Evolutionary conservation across 2,329 filamentous ascomycete species (phyloP).

Genomic region (Fusarium ambrosium): DNA sequence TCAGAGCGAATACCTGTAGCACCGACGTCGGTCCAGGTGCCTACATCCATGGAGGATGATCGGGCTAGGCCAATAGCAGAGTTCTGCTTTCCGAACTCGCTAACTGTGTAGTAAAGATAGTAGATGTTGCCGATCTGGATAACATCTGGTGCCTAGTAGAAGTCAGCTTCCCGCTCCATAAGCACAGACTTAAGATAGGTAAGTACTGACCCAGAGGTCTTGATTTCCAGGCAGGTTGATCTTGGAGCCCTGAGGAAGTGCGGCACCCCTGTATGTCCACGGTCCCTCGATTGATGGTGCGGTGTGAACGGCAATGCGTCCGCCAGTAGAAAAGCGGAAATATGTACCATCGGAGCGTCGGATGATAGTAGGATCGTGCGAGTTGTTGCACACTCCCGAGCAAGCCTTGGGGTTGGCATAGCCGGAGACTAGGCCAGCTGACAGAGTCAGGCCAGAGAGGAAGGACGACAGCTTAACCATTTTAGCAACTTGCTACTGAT

Average conservation of each 20-base stretch:
- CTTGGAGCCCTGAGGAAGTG: conserved; percentile 53
- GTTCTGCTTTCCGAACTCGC: conserved; percentile 70
- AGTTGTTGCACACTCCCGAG: conserved; percentile 51
- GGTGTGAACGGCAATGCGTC: conserved; percentile 55
- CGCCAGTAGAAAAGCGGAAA: conserved; percentile 59
- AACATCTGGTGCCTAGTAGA: conserved; percentile 28
- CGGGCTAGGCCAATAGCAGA: conserved; percentile 71
- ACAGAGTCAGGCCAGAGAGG: conserved; percentile 13
- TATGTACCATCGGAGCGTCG: conserved; percentile 57
- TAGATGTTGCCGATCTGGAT: conserved; percentile 66
- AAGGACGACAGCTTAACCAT: conserved; percentile 25
- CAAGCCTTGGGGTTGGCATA: conserved; percentile 53
- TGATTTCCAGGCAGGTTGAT: conserved; percentile 57
- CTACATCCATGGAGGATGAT: conserved; percentile 61
- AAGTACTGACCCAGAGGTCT: conserved; percentile 58
- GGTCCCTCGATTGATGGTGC: conserved; percentile 54
- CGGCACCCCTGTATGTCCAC: conserved; percentile 58
- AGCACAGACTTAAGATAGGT: not conserved
- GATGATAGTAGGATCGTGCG: conserved; percentile 57
- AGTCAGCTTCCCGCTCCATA: not conserved
- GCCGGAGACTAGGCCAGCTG: conserved; percentile 9
- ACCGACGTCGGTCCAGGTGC: conserved; percentile 72
- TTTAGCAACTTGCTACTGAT: not conserved
- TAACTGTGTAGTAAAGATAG: conserved; percentile 78
- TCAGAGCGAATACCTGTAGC: conserved; percentile 65